Evolutionary conservation across 2,329 filamentous ascomycete species (phyloP).

Genomic region (Zymoseptoria passerinii): DNA sequence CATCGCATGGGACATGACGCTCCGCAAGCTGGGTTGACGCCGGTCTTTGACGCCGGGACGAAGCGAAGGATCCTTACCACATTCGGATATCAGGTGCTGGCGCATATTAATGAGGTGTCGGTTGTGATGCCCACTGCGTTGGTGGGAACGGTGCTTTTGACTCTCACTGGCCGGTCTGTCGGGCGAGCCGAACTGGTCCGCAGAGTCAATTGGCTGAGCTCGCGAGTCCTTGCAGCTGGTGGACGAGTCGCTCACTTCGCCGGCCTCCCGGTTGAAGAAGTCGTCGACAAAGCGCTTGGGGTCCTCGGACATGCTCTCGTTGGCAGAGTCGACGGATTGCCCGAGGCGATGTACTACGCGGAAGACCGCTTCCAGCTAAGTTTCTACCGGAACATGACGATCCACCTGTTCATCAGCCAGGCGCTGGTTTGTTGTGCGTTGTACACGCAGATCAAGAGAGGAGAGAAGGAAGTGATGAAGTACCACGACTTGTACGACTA

Average conservation of each 20-base stretch:
- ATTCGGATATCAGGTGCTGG: slow-evolving; percentile 82
- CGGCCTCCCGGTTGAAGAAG: slow-evolving; percentile 65
- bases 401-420: slow-evolving; percentile 93
- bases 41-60: slow-evolving; percentile 41
- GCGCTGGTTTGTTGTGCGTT: slow-evolving; percentile 82
- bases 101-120: slow-evolving; percentile 90
- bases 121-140: slow-evolving; percentile 97
- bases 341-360: slow-evolving; percentile 87
- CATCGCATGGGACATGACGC: slow-evolving; percentile 35
- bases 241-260: slow-evolving; percentile 92
- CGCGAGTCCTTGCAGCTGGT: slow-evolving; percentile 73
- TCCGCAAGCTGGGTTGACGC: slow-evolving; percentile 25
- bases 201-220: slow-evolving; percentile 82
- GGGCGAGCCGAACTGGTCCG: slow-evolving; percentile 78
- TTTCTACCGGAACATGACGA: slow-evolving; percentile 99
- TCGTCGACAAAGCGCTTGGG: slow-evolving; percentile 82
- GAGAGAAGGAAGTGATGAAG: slow-evolving; percentile 60
- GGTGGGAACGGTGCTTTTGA: slow-evolving; percentile 87
- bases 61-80: slow-evolving; percentile 66
- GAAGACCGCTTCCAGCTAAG: slow-evolving; percentile 92
- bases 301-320: slow-evolving; percentile 87
- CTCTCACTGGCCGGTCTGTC: slow-evolving; percentile 81
- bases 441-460: slow-evolving; percentile 84
- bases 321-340: slow-evolving; percentile 66
- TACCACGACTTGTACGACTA: slow-evolving; percentile 68